Conservation (phyloP, 2,329 filamentous ascomycete species). For the Sarocladiaceae sp. region DNA sequence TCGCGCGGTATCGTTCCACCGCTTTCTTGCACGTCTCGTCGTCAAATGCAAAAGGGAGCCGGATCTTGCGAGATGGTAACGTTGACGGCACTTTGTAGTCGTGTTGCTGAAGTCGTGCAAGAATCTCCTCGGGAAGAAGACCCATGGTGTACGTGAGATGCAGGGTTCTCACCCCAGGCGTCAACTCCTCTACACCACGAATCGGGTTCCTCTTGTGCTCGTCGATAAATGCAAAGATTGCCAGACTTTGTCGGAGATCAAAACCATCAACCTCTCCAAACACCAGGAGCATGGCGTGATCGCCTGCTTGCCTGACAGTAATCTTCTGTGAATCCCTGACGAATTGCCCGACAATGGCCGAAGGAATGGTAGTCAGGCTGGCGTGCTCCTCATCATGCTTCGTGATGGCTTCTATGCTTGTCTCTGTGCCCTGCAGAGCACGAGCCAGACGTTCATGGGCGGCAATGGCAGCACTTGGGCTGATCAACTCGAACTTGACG, state of each 20-base stretch:
- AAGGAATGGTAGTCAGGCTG: neutral
- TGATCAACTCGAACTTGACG: slow-evolving; percentile 25
- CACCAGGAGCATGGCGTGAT: slow-evolving; percentile 27
- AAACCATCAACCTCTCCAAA: slow-evolving; percentile 24
- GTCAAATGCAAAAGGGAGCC: slow-evolving; percentile 32
- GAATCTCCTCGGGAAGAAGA: neutral
- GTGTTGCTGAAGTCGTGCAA: slow-evolving; percentile 18
- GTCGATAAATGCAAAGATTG: slow-evolving; percentile 27
- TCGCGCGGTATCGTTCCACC: slow-evolving; percentile 54
- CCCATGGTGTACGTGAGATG: slow-evolving; percentile 22
- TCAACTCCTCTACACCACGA: slow-evolving; percentile 22
- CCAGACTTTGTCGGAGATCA: slow-evolving; percentile 24
- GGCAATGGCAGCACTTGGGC: slow-evolving; percentile 17
- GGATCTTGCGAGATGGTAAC: slow-evolving; percentile 24
- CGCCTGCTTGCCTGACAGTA: slow-evolving; percentile 24
- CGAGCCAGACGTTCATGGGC: slow-evolving; percentile 19
- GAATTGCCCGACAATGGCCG: slow-evolving; percentile 13
- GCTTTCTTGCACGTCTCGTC: slow-evolving; percentile 39
- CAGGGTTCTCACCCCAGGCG: slow-evolving; percentile 28
- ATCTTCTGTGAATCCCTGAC: slow-evolving; percentile 2
- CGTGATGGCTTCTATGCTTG: neutral
- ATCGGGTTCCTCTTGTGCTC: slow-evolving; percentile 22
- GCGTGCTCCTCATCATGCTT: neutral
- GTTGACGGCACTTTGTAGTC: slow-evolving; percentile 17
- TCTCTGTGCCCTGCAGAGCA: slow-evolving; percentile 17